phyloP scores from a whole-genome alignment of 371 early-diverging fungal genomes.

The Nematocida ironsii region DNA sequence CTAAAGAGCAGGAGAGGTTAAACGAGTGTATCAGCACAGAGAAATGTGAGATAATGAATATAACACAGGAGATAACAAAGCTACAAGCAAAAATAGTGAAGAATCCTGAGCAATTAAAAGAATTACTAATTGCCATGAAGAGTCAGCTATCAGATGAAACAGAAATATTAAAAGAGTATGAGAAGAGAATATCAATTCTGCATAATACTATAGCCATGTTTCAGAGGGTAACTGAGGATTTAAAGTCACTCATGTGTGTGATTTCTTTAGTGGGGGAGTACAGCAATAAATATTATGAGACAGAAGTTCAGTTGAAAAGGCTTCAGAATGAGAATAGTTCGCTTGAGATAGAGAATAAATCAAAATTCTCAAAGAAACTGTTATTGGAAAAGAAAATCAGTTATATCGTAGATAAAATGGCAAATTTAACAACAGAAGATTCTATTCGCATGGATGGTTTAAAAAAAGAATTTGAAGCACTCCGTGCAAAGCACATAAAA shows the following conservation, averaged over 20 bases:
- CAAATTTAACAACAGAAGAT: constrained; percentile 18
- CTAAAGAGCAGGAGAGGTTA: constrained; percentile 6
- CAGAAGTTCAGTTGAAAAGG: background rate
- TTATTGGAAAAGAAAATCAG: constrained; percentile 42
- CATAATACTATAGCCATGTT: constrained; percentile 17
- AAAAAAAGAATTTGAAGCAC: constrained; percentile 45
- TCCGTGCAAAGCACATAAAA: constrained; percentile 37
- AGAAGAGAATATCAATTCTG: constrained; percentile 26
- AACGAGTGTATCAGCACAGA: constrained; percentile 20
- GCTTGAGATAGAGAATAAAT: constrained; percentile 37
- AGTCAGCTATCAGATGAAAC: constrained; percentile 31
- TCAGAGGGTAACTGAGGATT: constrained; percentile 28
- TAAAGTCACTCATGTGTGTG: constrained; percentile 34
- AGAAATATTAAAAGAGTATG: constrained; percentile 41
- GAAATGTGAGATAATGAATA: constrained; percentile 33
- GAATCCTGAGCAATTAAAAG: constrained; percentile 55
- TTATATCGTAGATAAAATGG: constrained; percentile 52
- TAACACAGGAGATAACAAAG: constrained; percentile 35
- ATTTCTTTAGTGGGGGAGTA: constrained; percentile 36
- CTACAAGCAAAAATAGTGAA: constrained; percentile 54
- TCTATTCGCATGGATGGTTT: background rate
- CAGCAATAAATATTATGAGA: background rate
- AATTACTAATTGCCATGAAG: constrained; percentile 46
- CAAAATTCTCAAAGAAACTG: constrained; percentile 21
- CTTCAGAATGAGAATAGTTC: constrained; percentile 6